Evolutionary conservation across 345 rosid species (phyloP), one percentile per base, ranked within the genome.

Genomic region (Populus simonii): DNA sequence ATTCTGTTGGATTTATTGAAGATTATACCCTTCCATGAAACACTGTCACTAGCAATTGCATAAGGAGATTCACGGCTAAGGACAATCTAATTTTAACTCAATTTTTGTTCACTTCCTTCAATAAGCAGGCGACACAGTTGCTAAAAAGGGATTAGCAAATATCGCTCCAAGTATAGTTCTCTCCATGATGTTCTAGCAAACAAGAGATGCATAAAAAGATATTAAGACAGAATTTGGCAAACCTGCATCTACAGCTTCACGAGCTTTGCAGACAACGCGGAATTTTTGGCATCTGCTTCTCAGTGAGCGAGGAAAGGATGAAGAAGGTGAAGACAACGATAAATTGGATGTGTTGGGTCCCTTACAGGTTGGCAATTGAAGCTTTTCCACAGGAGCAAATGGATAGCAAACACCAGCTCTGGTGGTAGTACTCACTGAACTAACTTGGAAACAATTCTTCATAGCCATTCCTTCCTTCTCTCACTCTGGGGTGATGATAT

Each of bases 191-290:
- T 31, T 15, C 1, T 25, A 45, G 62, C 9, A 11, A 23, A 47
- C 49, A 72, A 45, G 8, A 11, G 63, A 23, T 5, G 41, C 25
- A 74, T 13, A 25, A 33, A 17, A 74, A 59, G 22, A 39, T 10
- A 29, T 1, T 10, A 22, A 11, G 41, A n/a, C 6, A 13, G 4
- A 53, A 36, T 22, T 11, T 18, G 63, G 33, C 27, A 63, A 61
- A 91, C 94, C 92, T 89, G 82, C 81, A 68, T 84, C 87, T 36
- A 89, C 75, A 66, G 91, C 92, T 80, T 87, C 88, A 3, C 88
- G 80, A 77, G 94, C 92, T 80, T 89, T 82, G 91, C 90, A 91
- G 63, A 91, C 72, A 51, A 87, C 31, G 78, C 76, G 62, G 53
- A 86, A 74, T 35, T 83, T 87, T 74, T 68, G 73, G 81, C 13